Evolutionary conservation across 108 stramenopile genomes (phyloP).

Genomic region (Pseudonitzschia multiseries): DNA sequence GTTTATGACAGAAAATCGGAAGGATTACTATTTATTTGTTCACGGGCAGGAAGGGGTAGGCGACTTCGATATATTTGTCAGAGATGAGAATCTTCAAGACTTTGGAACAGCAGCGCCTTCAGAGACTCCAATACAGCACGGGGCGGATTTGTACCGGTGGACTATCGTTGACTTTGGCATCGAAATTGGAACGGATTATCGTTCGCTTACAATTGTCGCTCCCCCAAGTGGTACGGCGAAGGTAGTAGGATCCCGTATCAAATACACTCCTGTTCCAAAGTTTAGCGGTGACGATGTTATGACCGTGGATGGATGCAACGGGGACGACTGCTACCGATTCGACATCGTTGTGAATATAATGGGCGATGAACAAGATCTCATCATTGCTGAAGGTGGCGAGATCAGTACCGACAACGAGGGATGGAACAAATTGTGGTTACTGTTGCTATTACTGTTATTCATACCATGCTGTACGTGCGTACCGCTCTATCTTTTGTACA

Average conservation of each 20-base stretch:
- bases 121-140: neutral
- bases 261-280: neutral
- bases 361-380: neutral
- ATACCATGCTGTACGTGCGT: neutral
- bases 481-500: neutral
- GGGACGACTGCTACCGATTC: conserved; percentile 1
- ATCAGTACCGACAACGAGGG: neutral
- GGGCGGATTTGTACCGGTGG: conserved; percentile 14
- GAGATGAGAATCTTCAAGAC: neutral
- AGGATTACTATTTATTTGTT: conserved; percentile 5
- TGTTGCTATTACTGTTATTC: neutral
- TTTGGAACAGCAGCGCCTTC: neutral
- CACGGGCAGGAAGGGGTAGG: conserved; percentile 11
- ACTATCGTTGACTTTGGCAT: neutral
- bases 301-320: neutral
- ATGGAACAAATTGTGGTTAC: conserved; percentile 13
- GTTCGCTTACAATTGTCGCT: neutral
- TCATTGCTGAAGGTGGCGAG: neutral
- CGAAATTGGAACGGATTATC: conserved; percentile 4
- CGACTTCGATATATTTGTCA: conserved; percentile 11
- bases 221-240: neutral
- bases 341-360: neutral
- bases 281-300: neutral
- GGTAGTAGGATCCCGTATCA: neutral
- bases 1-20: neutral